Percentiles rank a stretch among this genome's conserved stretches.
These are phyloP conservation scores for Diplosphaera chodatii DNA, from an alignment of 139 green algal genomes.

Conservation along the genomic window DNA sequence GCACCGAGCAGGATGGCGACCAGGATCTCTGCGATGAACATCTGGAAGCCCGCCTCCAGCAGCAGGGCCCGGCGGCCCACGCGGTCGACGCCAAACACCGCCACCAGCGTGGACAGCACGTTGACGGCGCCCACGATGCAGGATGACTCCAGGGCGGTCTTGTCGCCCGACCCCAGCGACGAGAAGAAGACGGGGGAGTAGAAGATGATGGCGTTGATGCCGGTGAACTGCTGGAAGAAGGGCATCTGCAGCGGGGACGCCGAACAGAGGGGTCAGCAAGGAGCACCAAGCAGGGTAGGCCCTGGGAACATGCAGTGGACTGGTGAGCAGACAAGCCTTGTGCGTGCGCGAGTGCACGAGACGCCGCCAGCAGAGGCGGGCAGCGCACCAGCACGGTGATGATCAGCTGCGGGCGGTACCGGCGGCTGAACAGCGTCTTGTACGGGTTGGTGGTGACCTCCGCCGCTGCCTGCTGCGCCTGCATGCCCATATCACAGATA, in stretches of 20 bases:
- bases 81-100: slow-evolving; percentile 32
- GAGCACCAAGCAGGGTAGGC: too few relatives aligned
- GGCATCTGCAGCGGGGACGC: slow-evolving; percentile 9
- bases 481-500: too few relatives aligned
- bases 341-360: too few relatives aligned
- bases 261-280: too few relatives aligned
- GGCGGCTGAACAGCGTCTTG: slow-evolving; percentile 10
- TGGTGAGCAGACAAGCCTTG: too few relatives aligned
- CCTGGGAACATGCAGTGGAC: too few relatives aligned
- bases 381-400: slow-evolving; percentile 5
- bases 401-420: slow-evolving; percentile 22
- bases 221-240: slow-evolving; percentile 18
- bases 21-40: slow-evolving; percentile 20
- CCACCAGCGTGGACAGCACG: slow-evolving; percentile 38
- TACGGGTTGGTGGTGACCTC: slow-evolving; percentile 10
- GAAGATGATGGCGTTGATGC: slow-evolving; percentile 49
- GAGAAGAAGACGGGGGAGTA: slow-evolving; percentile 26
- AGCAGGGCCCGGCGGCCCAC: slow-evolving; percentile 24
- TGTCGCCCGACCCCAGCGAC: slow-evolving; percentile 18
- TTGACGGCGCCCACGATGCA: slow-evolving; percentile 32
- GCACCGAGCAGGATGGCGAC: slow-evolving; percentile 4
- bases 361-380: too few relatives aligned
- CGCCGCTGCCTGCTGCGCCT: too few relatives aligned
- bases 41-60: slow-evolving; percentile 28
- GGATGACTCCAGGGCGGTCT: slow-evolving; percentile 14